Base-by-base conservation (phyloP, 148 eudicot species). In the Salicornia ramosissima region DNA sequence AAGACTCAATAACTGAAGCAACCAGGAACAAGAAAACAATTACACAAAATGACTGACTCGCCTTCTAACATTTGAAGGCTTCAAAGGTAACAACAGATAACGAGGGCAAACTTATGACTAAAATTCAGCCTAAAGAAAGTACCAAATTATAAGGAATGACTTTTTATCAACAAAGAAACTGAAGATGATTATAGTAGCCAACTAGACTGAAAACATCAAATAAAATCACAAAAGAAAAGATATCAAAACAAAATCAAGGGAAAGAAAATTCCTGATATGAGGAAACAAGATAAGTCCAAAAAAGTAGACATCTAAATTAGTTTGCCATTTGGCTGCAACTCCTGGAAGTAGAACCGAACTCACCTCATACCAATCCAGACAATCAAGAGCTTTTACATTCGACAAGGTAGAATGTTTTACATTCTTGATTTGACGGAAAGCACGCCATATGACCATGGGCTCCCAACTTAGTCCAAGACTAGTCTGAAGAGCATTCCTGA, bases 401-500 rank as follows among this genome's bases (percentile, higher is more conserved):
- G 79, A 65, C 21, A 50, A 51, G 0, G 16, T 61, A 16, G 80
- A 58, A 51, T 83, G 73, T 1, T 75, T 77, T 7, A 28, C 39
- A 39, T 81, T 75, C 7, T 11, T 65, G 22, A 79, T 69, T 70
- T 85, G 85, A 57, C 91, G 91, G 52, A 77, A 77, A 28, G 91
- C 88, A 79, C 86, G 91, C 91, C 88, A 85, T 85, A 87, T 85
- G 28, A 87, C 88, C 91, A 85, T 71, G 10, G 91, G 88, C 45
- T 85, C 88, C 91, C 91, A 87, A 71, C 88, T 85, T 74, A 87
- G 79, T 36, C 88, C 91, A 75, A 69, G 49, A 26, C 85, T 74
- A 31, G 86, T 81, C 49, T 81, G 79, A 65, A 87, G 86, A 55
- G 74, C 81, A 74, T 74, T 74, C 26, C 81, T 69, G 5, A 87